Evolutionary conservation across 2,329 filamentous ascomycete genomes (phyloP), one percentile per base, ranked within the genome.

Genomic region (Colletotrichum viniferum): DNA sequence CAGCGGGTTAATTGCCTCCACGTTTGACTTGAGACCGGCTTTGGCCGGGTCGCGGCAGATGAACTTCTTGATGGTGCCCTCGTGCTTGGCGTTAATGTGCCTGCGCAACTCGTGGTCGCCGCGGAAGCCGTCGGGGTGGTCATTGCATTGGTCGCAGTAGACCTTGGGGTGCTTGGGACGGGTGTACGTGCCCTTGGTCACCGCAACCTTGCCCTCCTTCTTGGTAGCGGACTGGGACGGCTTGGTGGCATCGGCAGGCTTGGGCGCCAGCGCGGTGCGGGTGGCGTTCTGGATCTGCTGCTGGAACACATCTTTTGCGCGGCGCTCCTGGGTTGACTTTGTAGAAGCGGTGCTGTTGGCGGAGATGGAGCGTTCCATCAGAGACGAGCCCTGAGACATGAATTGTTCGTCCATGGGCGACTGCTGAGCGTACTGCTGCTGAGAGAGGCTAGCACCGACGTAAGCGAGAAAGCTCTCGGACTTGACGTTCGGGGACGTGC

Each of bases 31-130:
- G 4, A 87, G 80, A 9, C 87, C 87, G 18, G 79, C 81, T 1
- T 80, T 78, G 13, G 81, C 79, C 2, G 92, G 91, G 77, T 92
- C 89, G 36, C 89, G 85, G 79, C 91, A 93, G 30, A 92, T 84
- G 79, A 85, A 93, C 78, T 91, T 92, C 82, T 87, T 90, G 66
- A 91, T 87, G 5, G 84, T 78, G 13, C 76, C 79, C 73, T 87
- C 86, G 83, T 98, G 96, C 78, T 95, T 91, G 38, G 88, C 86
- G 56, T 90, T 90, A 69, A 89, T 89, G 78, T 95, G 94, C 21
- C 94, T 89, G 58, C 92, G 90, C 30, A 95, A 89, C 83, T 98
- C 96, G 81, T 98, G 96, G 28, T 96, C 94, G 69, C 96, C 96
- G 38, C 96, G 92, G 84, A 98, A 98, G 60, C 95, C 95, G 21